phyloP scores from a whole-genome alignment of 352 stramenopile species.

The Pythium diclinum region DNA sequence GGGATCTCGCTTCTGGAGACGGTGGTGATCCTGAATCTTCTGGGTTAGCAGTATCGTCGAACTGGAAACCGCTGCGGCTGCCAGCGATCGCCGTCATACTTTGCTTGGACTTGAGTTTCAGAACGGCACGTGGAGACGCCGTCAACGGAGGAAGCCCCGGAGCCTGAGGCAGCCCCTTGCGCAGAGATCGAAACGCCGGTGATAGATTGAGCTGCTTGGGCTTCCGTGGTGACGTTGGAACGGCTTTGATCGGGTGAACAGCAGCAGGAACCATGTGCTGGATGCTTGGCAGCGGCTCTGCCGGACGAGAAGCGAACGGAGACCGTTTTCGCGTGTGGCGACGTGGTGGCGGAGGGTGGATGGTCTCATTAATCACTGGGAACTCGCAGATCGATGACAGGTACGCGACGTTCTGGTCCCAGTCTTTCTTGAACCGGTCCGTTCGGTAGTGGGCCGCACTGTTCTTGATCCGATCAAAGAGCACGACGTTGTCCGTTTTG shows the following conservation, averaged over 20 bases:
- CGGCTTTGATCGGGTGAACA: constrained; percentile 52
- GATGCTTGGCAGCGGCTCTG: constrained; percentile 5
- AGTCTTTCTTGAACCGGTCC: constrained; percentile 51
- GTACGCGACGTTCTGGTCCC: constrained; percentile 69
- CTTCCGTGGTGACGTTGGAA: constrained; percentile 53
- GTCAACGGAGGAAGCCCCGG: constrained; percentile 58
- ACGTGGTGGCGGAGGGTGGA: constrained; percentile 12
- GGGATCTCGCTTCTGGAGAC: neutral
- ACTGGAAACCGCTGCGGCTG: neutral
- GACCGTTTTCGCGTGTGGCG: constrained; percentile 20
- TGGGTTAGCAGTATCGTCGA: neutral
- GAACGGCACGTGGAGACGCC: constrained; percentile 17
- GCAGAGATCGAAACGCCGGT: constrained; percentile 58
- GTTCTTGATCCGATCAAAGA: constrained; percentile 63
- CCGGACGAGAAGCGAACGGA: constrained; percentile 16
- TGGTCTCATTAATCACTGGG: constrained; percentile 29
- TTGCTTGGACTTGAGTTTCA: constrained; percentile 7
- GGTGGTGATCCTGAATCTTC: neutral
- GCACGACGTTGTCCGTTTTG: constrained; percentile 47
- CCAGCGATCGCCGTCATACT: constrained; percentile 12
- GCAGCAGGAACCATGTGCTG: constrained; percentile 10
- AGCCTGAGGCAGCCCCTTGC: constrained; percentile 64
- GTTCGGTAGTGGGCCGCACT: constrained; percentile 61
- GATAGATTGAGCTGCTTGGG: constrained; percentile 52
- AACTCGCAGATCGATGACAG: constrained; percentile 71